Evolutionary conservation across 768 basidiomycete species (phyloP).

Genomic region (Tylopilus subfusipes): DNA sequence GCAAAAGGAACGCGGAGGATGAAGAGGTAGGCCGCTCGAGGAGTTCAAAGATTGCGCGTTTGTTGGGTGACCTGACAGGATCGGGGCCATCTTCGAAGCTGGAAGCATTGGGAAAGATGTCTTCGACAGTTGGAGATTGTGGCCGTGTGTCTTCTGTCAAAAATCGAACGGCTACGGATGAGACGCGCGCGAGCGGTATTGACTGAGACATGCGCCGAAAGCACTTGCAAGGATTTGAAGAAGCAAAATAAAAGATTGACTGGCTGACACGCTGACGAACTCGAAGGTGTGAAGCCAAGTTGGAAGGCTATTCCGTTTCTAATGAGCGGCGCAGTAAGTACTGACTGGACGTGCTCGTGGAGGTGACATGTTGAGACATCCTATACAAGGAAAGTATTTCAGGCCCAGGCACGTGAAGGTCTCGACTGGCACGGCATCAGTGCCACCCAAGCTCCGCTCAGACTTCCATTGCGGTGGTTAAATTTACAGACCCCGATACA

Average conservation of each 20-base stretch:
- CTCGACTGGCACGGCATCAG: too few relatives aligned
- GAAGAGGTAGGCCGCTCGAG: slow-evolving; percentile 82
- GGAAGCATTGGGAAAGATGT: slow-evolving; percentile 37
- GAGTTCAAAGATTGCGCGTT: slow-evolving; percentile 61
- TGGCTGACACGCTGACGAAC: background rate
- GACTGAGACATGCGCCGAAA: slow-evolving; percentile 27
- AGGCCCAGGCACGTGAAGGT: background rate
- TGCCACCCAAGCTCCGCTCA: too few relatives aligned
- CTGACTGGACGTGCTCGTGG: too few relatives aligned
- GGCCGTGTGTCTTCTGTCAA: slow-evolving; percentile 40
- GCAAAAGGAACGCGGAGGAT: slow-evolving; percentile 68
- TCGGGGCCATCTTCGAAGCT: slow-evolving; percentile 34
- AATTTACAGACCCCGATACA: too few relatives aligned
- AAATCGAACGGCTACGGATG: slow-evolving; percentile 34
- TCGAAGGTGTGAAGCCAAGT: background rate
- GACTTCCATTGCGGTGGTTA: too few relatives aligned
- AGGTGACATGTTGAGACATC: background rate
- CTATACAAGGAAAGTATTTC: background rate
- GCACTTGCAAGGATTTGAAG: background rate
- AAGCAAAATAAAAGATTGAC: background rate
- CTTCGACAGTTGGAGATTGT: slow-evolving; percentile 35
- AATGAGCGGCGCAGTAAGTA: too few relatives aligned
- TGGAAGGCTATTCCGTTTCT: background rate
- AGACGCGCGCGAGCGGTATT: slow-evolving; percentile 27
- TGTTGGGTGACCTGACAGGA: slow-evolving; percentile 45